Base-by-base conservation (phyloP, 2,329 filamentous ascomycete genomes). In the Aureobasidium sp. region DNA sequence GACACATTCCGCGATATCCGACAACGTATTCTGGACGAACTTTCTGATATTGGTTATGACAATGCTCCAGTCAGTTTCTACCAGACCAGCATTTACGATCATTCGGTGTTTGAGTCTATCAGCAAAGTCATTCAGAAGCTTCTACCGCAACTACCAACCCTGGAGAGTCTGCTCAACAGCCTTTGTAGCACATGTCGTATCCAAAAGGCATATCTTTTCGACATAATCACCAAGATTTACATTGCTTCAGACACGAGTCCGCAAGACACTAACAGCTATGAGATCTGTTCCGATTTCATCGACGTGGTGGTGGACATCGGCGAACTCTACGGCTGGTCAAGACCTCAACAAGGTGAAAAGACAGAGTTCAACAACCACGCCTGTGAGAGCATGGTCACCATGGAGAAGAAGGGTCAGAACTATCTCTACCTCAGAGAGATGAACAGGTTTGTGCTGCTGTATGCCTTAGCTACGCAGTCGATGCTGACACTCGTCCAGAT, bases 71-170 rank as follows among this genome's bases (percentile, higher is more conserved):
- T 98, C 58, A 90, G 86, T 55, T 98, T 95, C 71, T 91, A 98
- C 68, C 83, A 95, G 54, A 98, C 93, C 12, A 94, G 87, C 66
- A 98, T 98, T 68, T 98, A 97, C 76, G 93, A 98, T 69, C 91
- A 96, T 71, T 94, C 87, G 63, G 95, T 95, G 65, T 98, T 97
- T 67, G 93, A 98, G 71, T 93, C 93, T 45, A 96, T 98, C 68
- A 91, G 86, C 74, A 96, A 96, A 70, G 91, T 98, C 58, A 95
- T 98, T 59, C 93, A 98, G 70, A 96, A 96, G 69, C 80, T 98
- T 25, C 91, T 98, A 48, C 91, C 93, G 0, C 88, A 95, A 57
- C 80, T 98, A 6, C 88, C 90, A 5, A 94, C 90, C 22, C 81
- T 98, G 53, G 93, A 98, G 71, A 86, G 90, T 47, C 81, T 98